Percentiles rank a stretch among this genome's conserved stretches.
Conservation (phyloP, 2,329 filamentous ascomycete genomes). For the Pestalotiopsis sp. region DNA sequence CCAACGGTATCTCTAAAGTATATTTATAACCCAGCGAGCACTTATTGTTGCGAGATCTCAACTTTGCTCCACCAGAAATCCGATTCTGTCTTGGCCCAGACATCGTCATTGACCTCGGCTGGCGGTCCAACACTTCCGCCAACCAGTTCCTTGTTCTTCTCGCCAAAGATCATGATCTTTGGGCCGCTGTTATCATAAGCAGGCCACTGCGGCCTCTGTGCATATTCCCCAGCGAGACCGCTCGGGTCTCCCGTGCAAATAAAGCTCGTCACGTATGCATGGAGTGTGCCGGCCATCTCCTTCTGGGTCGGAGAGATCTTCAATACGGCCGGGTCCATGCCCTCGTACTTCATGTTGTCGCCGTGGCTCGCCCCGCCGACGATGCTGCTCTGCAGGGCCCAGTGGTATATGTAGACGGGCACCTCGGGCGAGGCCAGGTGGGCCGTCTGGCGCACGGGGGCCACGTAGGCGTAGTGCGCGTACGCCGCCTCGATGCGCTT, state of each 20-base stretch:
- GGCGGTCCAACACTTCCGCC: slow-evolving; percentile 40
- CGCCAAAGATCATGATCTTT: slow-evolving; percentile 45
- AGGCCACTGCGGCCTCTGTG: slow-evolving; percentile 15
- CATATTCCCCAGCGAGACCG: slow-evolving; percentile 28
- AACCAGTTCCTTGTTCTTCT: slow-evolving; percentile 49
- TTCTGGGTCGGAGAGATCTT: slow-evolving; percentile 41
- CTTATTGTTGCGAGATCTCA: slow-evolving; percentile 36
- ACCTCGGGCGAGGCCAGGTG: slow-evolving; percentile 39
- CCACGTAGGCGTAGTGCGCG: slow-evolving; percentile 56
- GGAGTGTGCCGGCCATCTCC: slow-evolving; percentile 42
- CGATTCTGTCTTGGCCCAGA: slow-evolving; percentile 44
- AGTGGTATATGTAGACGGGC: slow-evolving; percentile 55
- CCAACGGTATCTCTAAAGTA: background rate
- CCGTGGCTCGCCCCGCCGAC: slow-evolving; percentile 49
- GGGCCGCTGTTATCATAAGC: background rate
- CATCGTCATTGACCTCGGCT: slow-evolving; percentile 41
- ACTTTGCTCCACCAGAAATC: slow-evolving; percentile 51
- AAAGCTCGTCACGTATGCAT: slow-evolving; percentile 53
- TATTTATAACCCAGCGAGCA: background rate
- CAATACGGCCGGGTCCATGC: slow-evolving; percentile 37
- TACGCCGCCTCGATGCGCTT: slow-evolving; percentile 58
- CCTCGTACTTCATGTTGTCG: slow-evolving; percentile 52
- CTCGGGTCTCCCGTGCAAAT: slow-evolving; percentile 50
- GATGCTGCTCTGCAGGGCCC: slow-evolving; percentile 50
- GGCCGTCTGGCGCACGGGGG: slow-evolving; percentile 54